These are phyloP conservation scores for Trichoderma sp. DNA, from an alignment of 2,329 filamentous ascomycete genomes.

Conservation along the genomic window DNA sequence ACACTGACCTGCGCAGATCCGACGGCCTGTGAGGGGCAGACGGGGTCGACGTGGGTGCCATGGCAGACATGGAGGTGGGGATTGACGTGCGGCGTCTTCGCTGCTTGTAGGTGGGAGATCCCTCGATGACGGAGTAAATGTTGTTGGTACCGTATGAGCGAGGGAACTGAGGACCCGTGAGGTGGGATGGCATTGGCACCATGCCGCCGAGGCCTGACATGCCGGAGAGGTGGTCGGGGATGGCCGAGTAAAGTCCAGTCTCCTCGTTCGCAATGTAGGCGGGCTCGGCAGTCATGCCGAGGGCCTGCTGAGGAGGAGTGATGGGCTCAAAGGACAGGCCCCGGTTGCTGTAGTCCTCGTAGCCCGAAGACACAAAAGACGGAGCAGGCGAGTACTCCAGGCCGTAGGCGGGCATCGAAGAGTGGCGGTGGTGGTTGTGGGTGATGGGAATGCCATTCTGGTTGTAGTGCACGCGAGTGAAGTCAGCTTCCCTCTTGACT, in stretches of 20 bases:
- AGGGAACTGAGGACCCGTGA: constrained; percentile 78
- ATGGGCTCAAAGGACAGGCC: constrained; percentile 96
- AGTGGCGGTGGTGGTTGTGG: constrained; percentile 85
- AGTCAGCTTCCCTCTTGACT: constrained; percentile 89
- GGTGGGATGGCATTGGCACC: constrained; percentile 85
- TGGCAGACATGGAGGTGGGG: constrained; percentile 72
- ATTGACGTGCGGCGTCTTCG: constrained; percentile 90
- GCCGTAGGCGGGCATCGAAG: constrained; percentile 94
- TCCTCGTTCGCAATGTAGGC: constrained; percentile 99
- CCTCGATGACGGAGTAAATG: constrained; percentile 94
- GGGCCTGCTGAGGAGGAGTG: constrained; percentile 88
- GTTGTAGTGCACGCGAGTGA: constrained; percentile 80
- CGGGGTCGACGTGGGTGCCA: constrained; percentile 65
- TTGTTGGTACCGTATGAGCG: constrained; percentile 73
- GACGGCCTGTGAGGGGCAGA: constrained; percentile 74
- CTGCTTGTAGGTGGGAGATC: constrained; percentile 98
- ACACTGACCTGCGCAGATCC: constrained; percentile 88
- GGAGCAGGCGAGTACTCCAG: constrained; percentile 98
- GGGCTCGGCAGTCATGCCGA: constrained; percentile 81
- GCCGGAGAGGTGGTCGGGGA: constrained; percentile 77
- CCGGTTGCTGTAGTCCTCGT: constrained; percentile 95
- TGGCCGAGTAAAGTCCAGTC: constrained; percentile 91
- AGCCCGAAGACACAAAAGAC: constrained; percentile 97
- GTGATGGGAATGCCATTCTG: constrained; percentile 85
- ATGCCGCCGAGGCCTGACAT: constrained; percentile 80